Percentiles rank a stretch among this genome's conserved stretches.
Conservation (phyloP, 768 basidiomycete genomes). For the Collybiopsis confluens region DNA sequence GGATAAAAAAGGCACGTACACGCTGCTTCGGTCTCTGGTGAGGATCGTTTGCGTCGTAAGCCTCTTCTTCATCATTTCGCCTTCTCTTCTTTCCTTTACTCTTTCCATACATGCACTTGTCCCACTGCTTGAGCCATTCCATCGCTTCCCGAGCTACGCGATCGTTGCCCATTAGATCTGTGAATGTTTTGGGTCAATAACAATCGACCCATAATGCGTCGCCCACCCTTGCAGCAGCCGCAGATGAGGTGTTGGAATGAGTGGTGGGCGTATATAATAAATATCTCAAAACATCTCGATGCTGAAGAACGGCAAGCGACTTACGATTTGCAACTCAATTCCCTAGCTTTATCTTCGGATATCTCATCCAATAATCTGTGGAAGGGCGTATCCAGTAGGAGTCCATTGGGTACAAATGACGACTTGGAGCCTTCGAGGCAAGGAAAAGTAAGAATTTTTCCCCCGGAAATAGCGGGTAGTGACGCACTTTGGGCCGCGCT, state of each 20-base stretch:
- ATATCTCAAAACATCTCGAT: no score
- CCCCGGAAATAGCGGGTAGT: constrained; percentile 9
- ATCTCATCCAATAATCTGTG: constrained; percentile 71
- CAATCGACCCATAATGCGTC: constrained; percentile 87
- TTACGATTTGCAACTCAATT: not conserved
- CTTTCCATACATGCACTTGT: constrained; percentile 90
- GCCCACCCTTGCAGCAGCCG: constrained; percentile 23
- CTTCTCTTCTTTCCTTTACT: constrained; percentile 59
- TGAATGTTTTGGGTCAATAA: constrained; percentile 85
- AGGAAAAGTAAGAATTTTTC: constrained; percentile 10
- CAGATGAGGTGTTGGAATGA: not conserved
- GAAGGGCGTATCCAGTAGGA: constrained; percentile 72
- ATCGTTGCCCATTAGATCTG: constrained; percentile 92
- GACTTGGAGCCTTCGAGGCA: constrained; percentile 28
- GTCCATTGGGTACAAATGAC: no score
- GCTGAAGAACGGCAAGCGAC: no score
- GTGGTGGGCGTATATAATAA: no score
- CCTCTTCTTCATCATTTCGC: constrained; percentile 53
- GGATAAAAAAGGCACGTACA: constrained; percentile 28
- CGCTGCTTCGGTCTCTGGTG: constrained; percentile 67
- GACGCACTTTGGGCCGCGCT: constrained; percentile 4
- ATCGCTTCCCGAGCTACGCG: constrained; percentile 89
- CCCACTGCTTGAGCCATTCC: constrained; percentile 98
- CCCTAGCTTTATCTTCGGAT: constrained; percentile 37
- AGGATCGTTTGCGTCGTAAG: constrained; percentile 52